A percentile compares a stretch with the other conserved stretches of the same genome.
These are phyloP conservation scores for Cystobasidiopsis lactophilus DNA, from an alignment of 768 basidiomycete genomes.

Conservation along the genomic window DNA sequence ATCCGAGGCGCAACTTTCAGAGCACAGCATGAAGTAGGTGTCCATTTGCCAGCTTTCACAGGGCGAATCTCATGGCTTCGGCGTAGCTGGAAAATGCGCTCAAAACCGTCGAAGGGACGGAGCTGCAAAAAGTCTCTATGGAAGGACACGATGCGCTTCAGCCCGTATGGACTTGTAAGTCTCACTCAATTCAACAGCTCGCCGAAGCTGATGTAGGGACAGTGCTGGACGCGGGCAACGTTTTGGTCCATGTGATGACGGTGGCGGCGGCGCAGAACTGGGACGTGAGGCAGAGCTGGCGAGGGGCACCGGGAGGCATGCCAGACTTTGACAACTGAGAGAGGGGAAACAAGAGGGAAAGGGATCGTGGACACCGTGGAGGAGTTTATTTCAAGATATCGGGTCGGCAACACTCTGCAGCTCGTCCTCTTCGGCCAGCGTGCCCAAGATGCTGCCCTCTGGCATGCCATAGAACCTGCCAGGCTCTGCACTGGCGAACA, in stretches of 20 bases:
- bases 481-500: slow-evolving; percentile 50
- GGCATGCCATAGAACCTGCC: slow-evolving; percentile 60
- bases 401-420: not conserved
- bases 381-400: not conserved
- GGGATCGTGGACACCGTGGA: not conserved
- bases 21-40: not conserved
- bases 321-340: not conserved
- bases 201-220: too few relatives aligned
- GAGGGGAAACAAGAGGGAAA: not conserved
- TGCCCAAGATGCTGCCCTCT: not conserved
- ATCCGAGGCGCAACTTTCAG: not conserved
- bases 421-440: not conserved
- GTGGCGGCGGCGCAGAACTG: not conserved
- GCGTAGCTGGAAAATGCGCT: not conserved
- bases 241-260: not conserved
- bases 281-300: not conserved
- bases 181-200: too few relatives aligned
- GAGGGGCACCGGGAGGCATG: not conserved
- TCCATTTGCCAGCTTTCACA: not conserved
- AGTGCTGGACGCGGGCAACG: too few relatives aligned
- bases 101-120: not conserved
- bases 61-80: not conserved
- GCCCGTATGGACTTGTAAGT: not conserved
- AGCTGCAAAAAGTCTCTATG: not conserved
- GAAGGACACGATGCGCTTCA: not conserved